These are phyloP conservation scores for Lophium mytilinum DNA, from an alignment of 495 filamentous ascomycete species.

Conservation along the genomic window DNA sequence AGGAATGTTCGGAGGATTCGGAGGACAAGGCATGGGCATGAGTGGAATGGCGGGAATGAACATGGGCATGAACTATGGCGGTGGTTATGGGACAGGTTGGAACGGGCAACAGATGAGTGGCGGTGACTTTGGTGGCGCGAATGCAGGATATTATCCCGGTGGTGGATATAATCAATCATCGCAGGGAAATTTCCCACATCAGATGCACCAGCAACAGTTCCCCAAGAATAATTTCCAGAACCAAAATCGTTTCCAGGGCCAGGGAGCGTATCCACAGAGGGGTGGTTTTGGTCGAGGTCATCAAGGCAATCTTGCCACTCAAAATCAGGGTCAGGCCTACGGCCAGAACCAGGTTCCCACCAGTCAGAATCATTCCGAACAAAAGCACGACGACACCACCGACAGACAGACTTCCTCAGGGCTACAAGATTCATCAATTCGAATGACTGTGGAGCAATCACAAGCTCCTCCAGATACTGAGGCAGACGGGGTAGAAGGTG, in stretches of 20 bases:
- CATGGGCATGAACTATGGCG: conserved; percentile 61
- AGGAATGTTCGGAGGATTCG: conserved; percentile 80
- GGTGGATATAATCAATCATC: conserved; percentile 59
- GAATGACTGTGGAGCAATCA: neutral
- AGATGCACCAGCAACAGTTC: conserved; percentile 48
- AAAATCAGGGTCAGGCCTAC: neutral
- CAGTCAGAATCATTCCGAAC: neutral
- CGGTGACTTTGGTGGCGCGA: conserved; percentile 75
- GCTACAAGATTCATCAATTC: neutral
- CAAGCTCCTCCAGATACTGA: neutral
- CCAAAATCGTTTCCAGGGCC: conserved; percentile 33
- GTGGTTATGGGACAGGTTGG: conserved; percentile 40
- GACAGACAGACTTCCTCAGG: neutral
- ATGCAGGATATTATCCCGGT: conserved; percentile 56
- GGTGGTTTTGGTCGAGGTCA: conserved; percentile 22
- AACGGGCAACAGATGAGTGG: conserved; percentile 69
- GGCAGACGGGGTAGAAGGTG: neutral
- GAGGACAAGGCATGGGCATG: conserved; percentile 62
- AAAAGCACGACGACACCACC: neutral
- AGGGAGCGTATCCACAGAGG: conserved; percentile 36
- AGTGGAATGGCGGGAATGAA: conserved; percentile 61
- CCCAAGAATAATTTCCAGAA: conserved; percentile 49
- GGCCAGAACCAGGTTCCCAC: neutral
- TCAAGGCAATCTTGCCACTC: conserved; percentile 51
- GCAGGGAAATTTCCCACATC: conserved; percentile 44